A percentile compares a stretch with the other conserved stretches of the same genome.
phyloP scores from a whole-genome alignment of 257 asterid genomes.

The Petrea volubilis region DNA sequence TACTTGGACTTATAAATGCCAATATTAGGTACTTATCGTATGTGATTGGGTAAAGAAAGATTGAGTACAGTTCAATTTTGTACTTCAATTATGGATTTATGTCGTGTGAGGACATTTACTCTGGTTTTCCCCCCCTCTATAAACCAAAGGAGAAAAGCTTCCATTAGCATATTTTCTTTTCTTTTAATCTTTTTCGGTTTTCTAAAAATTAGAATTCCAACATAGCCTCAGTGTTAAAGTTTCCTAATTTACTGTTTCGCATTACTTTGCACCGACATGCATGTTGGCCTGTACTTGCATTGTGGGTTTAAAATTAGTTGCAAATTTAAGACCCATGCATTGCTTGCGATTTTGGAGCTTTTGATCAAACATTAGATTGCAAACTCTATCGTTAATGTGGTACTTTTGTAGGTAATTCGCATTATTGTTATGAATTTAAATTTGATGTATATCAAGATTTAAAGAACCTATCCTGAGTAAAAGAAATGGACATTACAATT shows the following conservation, averaged over 20 bases:
- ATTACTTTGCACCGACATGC: background rate
- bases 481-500: background rate
- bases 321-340: background rate
- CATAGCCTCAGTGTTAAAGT: background rate
- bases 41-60: background rate
- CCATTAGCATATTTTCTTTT: background rate
- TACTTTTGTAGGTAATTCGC: background rate
- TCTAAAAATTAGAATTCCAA: background rate
- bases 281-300: background rate
- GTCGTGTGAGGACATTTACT: background rate
- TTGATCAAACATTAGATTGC: background rate
- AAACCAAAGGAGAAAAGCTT: background rate
- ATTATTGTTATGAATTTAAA: background rate
- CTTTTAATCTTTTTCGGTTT: background rate
- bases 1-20: background rate
- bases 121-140: background rate
- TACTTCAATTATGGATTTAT: background rate
- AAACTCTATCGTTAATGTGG: background rate
- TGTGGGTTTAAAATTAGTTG: background rate
- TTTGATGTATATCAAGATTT: background rate
- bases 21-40: background rate
- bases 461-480: background rate
- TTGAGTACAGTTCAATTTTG: background rate
- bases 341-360: conserved; percentile 10
- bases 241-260: background rate